These are phyloP conservation scores for Cutaneotrichosporon sp. DNA, from an alignment of 1,284 basidiomycete species.

Conservation along the genomic window DNA sequence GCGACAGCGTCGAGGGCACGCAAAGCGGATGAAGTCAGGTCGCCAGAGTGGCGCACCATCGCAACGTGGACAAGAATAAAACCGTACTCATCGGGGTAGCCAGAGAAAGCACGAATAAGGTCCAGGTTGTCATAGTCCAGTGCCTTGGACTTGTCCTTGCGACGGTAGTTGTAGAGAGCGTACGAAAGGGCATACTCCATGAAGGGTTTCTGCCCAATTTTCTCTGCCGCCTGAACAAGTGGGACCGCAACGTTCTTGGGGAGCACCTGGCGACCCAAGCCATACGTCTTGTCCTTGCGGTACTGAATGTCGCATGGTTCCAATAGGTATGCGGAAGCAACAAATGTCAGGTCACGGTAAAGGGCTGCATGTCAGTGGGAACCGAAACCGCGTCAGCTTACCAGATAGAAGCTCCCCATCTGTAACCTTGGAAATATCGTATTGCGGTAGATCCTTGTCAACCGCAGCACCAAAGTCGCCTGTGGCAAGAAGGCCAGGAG, in stretches of 20 bases:
- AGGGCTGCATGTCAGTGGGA: slow-evolving; percentile 8
- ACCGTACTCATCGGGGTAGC: slow-evolving; percentile 18
- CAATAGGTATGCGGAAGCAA: slow-evolving; percentile 18
- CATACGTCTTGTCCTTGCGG: slow-evolving; percentile 17
- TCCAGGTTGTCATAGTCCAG: slow-evolving; percentile 20
- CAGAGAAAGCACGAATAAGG: slow-evolving; percentile 20
- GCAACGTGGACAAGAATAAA: slow-evolving; percentile 22
- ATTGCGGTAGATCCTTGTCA: slow-evolving; percentile 15
- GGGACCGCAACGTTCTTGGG: slow-evolving; percentile 20
- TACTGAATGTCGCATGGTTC: slow-evolving; percentile 21
- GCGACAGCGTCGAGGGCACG: slow-evolving; percentile 14
- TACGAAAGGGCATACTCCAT: slow-evolving; percentile 24
- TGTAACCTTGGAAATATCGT: slow-evolving; percentile 15
- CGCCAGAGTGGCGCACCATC: slow-evolving; percentile 19
- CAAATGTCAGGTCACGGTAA: slow-evolving; percentile 22
- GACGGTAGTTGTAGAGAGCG: slow-evolving; percentile 22
- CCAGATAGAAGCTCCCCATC: slow-evolving; percentile 13
- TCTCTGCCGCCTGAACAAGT: slow-evolving; percentile 13
- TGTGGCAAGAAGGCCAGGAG: slow-evolving; percentile 11
- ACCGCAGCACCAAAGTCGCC: slow-evolving; percentile 17
- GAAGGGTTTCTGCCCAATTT: slow-evolving; percentile 20
- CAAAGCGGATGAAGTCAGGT: slow-evolving; percentile 9
- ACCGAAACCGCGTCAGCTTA: not conserved
- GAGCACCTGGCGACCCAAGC: slow-evolving; percentile 18
- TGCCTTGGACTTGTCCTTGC: slow-evolving; percentile 8